These are phyloP conservation scores for Exophiala lecanii-corni DNA, from an alignment of 2,329 filamentous ascomycete genomes.

Conservation along the genomic window DNA sequence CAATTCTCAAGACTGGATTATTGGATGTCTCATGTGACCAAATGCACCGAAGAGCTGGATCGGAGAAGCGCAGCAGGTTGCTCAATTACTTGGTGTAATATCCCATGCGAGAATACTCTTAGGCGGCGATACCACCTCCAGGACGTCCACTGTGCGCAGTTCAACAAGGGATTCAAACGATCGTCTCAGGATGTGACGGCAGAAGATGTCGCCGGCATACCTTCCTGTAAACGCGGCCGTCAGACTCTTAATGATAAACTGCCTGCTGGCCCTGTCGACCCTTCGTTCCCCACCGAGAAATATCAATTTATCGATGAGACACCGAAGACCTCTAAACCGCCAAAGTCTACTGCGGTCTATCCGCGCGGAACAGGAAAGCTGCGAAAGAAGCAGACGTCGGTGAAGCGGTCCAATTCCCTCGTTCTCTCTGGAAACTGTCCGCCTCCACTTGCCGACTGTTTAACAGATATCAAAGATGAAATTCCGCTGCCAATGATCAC, in stretches of 20 bases:
- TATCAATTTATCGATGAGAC: constrained; percentile 8
- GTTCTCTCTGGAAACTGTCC: constrained; percentile 1
- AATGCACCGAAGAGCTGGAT: constrained; percentile 6
- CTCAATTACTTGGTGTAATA: constrained; percentile 6
- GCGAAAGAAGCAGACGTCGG: constrained; percentile 5
- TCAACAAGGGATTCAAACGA: constrained; percentile 6
- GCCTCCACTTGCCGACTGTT: constrained; percentile 3
- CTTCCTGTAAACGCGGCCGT: constrained; percentile 4
- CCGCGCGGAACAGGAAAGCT: constrained; percentile 4
- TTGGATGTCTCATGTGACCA: constrained; percentile 5
- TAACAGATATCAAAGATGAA: constrained; percentile 2
- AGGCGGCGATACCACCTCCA: constrained; percentile 6
- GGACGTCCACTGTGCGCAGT: constrained; percentile 4
- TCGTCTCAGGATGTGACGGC: constrained; percentile 1
- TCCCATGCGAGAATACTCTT: constrained; percentile 4
- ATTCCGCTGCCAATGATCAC: not conserved
- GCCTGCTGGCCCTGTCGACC: constrained; percentile 3
- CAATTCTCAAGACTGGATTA: constrained; percentile 8
- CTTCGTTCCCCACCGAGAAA: constrained; percentile 5
- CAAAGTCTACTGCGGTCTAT: constrained; percentile 4
- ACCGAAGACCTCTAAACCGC: constrained; percentile 3
- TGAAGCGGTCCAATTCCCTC: constrained; percentile 4
- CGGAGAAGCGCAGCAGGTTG: constrained; percentile 1
- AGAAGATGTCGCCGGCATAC: constrained; percentile 4
- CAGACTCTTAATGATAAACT: constrained; percentile 5